phyloP scores from a whole-genome alignment of 2,329 filamentous ascomycete genomes.

The Chrysoporthe austroafricana region DNA sequence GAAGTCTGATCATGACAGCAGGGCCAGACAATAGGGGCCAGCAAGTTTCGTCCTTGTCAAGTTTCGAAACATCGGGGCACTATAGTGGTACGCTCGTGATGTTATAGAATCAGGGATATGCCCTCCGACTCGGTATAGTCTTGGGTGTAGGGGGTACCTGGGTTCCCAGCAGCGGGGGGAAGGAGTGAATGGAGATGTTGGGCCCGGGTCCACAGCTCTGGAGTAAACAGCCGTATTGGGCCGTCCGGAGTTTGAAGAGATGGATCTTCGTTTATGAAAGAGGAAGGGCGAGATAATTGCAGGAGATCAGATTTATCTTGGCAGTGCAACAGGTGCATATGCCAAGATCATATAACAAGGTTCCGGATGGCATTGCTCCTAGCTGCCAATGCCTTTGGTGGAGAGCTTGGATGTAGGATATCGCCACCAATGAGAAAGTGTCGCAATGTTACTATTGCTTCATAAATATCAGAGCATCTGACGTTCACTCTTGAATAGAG shows the following conservation, averaged over 20 bases:
- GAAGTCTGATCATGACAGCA: background rate
- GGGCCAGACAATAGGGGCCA: background rate
- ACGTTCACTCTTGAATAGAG: background rate
- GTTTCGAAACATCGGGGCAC: too few relatives aligned
- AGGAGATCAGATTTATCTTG: background rate
- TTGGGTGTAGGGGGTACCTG: background rate
- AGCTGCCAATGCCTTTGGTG: background rate
- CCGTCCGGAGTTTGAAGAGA: background rate
- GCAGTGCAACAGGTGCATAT: background rate
- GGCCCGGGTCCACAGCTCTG: background rate
- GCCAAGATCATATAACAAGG: slow-evolving; percentile 1
- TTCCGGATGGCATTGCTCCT: background rate
- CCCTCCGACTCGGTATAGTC: background rate
- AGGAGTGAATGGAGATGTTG: background rate
- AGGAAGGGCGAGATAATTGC: background rate
- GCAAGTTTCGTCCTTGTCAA: background rate
- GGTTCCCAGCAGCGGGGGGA: background rate
- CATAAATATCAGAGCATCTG: background rate
- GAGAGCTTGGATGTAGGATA: background rate
- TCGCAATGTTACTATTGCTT: background rate
- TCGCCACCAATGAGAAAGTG: background rate
- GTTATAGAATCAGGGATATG: background rate
- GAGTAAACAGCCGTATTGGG: background rate
- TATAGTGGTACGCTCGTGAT: background rate
- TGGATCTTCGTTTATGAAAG: background rate